Evolutionary conservation across 1,139 yeast species (phyloP).

Genomic region (Saccharomyces hybrid): DNA sequence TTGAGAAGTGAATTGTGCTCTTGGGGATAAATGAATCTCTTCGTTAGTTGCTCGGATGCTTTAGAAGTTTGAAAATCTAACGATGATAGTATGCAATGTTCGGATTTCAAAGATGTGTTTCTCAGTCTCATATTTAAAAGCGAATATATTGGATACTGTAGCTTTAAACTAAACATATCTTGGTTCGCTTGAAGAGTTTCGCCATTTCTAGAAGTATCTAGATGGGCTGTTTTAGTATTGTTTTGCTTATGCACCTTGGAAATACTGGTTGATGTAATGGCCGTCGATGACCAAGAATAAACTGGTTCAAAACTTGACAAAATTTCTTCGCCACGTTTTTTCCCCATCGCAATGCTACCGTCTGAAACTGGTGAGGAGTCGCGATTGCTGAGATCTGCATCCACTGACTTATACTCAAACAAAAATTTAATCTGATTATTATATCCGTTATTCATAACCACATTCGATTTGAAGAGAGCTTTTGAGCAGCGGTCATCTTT

Average conservation of each 20-base stretch:
- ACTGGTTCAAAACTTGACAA: constrained; percentile 23
- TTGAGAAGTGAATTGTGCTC: constrained; percentile 2
- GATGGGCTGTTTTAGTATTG: not conserved
- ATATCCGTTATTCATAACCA: constrained; percentile 30
- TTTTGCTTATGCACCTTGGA: not conserved
- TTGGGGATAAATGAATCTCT: constrained; percentile 6
- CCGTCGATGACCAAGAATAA: constrained; percentile 11
- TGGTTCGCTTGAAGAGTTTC: not conserved
- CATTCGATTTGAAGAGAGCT: constrained; percentile 23
- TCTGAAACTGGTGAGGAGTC: not conserved
- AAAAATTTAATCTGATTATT: constrained; percentile 21
- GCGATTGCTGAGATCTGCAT: not conserved
- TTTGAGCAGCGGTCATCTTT: constrained; percentile 16
- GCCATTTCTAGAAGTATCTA: not conserved
- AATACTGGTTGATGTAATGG: not conserved
- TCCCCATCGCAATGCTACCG: not conserved
- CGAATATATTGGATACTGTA: constrained; percentile 28
- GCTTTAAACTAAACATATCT: not conserved
- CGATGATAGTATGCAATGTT: constrained; percentile 24
- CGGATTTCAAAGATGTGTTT: constrained; percentile 19
- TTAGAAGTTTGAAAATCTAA: constrained; percentile 30
- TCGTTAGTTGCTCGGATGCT: constrained; percentile 16
- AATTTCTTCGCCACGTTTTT: constrained; percentile 7
- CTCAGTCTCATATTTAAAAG: constrained; percentile 28
- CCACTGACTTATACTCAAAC: constrained; percentile 8